Conservation (phyloP, 257 asterid genomes). For the Parsonsia alboflavescens region DNA sequence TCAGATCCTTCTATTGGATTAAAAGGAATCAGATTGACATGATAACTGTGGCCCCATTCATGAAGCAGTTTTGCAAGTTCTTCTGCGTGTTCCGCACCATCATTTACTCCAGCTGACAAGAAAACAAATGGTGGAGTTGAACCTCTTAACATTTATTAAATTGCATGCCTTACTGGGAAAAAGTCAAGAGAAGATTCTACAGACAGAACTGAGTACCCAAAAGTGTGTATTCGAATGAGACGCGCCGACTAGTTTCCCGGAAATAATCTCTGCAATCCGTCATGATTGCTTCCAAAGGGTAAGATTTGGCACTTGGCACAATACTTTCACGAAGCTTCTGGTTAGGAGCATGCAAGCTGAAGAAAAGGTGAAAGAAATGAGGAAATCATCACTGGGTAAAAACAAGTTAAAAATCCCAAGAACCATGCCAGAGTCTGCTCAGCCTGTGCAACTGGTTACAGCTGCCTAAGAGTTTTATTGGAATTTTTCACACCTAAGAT, state of each 20-base stretch:
- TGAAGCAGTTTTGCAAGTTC: conserved; percentile 81
- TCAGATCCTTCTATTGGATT: conserved; percentile 82
- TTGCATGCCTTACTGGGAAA: conserved; percentile 5
- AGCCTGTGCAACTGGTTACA: background rate
- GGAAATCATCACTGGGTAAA: conserved; percentile 4
- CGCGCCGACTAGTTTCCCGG: conserved; percentile 74
- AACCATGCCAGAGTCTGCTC: background rate
- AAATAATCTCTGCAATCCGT: conserved; percentile 88
- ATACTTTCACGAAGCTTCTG: conserved; percentile 81
- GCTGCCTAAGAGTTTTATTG: background rate
- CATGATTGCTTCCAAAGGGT: conserved; percentile 91
- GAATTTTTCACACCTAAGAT: background rate
- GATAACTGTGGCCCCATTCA: conserved; percentile 84
- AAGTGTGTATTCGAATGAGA: conserved; percentile 87
- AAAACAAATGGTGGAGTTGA: conserved; percentile 6
- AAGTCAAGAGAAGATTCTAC: background rate
- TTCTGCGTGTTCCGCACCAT: conserved; percentile 59
- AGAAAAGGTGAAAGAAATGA: conserved; percentile 20
- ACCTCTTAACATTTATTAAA: background rate
- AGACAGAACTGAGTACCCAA: conserved; percentile 45
- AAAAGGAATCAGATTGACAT: conserved; percentile 86
- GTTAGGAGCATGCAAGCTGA: conserved; percentile 90
- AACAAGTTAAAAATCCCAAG: background rate
- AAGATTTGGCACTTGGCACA: conserved; percentile 90
- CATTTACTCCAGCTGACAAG: conserved; percentile 82